phyloP scores from a whole-genome alignment of 2,329 filamentous ascomycete species.

The Microcera coccophila region DNA sequence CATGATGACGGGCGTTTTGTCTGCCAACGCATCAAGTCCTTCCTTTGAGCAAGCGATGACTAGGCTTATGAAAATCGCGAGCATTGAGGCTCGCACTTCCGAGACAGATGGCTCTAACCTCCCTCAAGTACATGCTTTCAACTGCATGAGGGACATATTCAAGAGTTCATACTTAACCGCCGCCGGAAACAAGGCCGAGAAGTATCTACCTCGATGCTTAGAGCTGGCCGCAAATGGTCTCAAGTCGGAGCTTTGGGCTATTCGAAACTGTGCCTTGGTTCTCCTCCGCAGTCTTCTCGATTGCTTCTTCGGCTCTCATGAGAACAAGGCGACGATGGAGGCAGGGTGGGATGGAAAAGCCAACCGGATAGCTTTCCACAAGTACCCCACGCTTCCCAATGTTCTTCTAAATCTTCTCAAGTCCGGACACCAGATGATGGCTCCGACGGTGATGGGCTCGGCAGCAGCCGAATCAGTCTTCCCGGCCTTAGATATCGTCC shows the following conservation, averaged over 20 bases:
- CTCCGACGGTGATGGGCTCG: conserved; percentile 31
- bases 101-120: conserved; percentile 64
- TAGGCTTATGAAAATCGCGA: conserved; percentile 58
- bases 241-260: conserved; percentile 82
- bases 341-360: conserved; percentile 62
- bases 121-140: conserved; percentile 90
- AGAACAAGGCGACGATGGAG: conserved; percentile 61
- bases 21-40: conserved; percentile 56
- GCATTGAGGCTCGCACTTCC: conserved; percentile 48
- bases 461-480: conserved; percentile 68
- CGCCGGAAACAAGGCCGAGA: conserved; percentile 68
- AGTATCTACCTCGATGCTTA: conserved; percentile 68
- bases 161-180: conserved; percentile 73
- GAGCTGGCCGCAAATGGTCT: conserved; percentile 77
- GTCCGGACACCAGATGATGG: conserved; percentile 45
- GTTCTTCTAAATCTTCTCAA: conserved; percentile 62
- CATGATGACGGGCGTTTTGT: conserved; percentile 76
- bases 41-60: conserved; percentile 63
- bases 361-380: conserved; percentile 64
- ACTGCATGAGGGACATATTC: conserved; percentile 89
- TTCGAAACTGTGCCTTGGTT: conserved; percentile 88
- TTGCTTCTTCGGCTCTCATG: conserved; percentile 69
- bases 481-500: conserved; percentile 76
- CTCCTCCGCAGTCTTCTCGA: conserved; percentile 83
- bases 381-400: conserved; percentile 61